Percentiles rank a stretch among this genome's conserved stretches.
phyloP scores from a whole-genome alignment of 768 basidiomycete species.

The Termitomyces sp. region DNA sequence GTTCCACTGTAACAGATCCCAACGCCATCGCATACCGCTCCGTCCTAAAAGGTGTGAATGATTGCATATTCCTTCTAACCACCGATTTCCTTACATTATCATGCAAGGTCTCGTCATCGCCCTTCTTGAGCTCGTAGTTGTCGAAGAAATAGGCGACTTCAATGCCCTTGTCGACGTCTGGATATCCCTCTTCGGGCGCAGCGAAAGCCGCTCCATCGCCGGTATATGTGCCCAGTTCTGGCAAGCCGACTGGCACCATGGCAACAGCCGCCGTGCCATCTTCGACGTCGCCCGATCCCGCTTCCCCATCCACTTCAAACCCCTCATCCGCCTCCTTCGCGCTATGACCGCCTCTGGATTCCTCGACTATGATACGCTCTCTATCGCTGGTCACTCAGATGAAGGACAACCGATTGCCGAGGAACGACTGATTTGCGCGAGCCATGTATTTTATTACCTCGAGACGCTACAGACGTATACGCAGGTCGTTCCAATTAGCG shows the following conservation, averaged over 20 bases:
- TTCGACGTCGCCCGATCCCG: constrained; percentile 78
- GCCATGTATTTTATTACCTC: constrained; percentile 74
- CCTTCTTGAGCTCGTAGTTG: constrained; percentile 65
- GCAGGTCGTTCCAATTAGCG: constrained; percentile 58
- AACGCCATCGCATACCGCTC: constrained; percentile 79
- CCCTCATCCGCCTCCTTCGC: constrained; percentile 66
- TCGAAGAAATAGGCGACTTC: constrained; percentile 76
- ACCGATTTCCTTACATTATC: not conserved
- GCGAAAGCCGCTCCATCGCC: constrained; percentile 57
- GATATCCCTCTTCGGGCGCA: constrained; percentile 75
- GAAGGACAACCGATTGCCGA: constrained; percentile 34
- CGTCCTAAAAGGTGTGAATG: constrained; percentile 69
- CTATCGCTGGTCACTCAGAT: constrained; percentile 41
- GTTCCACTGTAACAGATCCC: constrained; percentile 64
- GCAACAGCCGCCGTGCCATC: constrained; percentile 67
- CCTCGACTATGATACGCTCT: constrained; percentile 67
- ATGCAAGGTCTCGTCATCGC: constrained; percentile 72
- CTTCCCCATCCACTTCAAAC: constrained; percentile 75
- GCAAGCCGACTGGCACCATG: constrained; percentile 68
- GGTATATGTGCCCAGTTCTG: constrained; percentile 81
- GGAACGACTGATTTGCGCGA: constrained; percentile 55
- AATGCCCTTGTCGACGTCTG: constrained; percentile 69
- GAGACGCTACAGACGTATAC: constrained; percentile 68
- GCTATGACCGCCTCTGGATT: constrained; percentile 76
- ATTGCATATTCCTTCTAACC: not conserved